Base-by-base conservation (phyloP, 2,329 filamentous ascomycete genomes). In the Penicillium sp. region DNA sequence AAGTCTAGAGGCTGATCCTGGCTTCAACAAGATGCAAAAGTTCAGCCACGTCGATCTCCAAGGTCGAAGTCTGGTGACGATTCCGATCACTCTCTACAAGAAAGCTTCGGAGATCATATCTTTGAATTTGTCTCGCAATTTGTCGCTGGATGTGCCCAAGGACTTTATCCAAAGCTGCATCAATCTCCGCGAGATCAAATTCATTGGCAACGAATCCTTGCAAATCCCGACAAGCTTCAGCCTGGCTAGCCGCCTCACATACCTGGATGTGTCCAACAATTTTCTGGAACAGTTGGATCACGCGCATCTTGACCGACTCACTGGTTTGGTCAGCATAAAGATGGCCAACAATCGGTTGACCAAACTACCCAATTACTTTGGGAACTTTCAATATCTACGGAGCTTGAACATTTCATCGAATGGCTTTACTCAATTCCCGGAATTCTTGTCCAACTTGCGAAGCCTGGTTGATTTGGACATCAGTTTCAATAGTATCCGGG, bases 121-220 rank as follows among this genome's bases (percentile, higher is more conserved):
- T 0, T 75, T 98, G 26, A 96, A 98, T 57, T 72, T 98, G 7
- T 96, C 92, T 1, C 79, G 86, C 25, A 98, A 98, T 53, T 69
- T 96, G 30, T 92, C 88, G 0, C 73, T 98, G 17, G 87, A 95
- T 54, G 81, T 98, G 10, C 92, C 92, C 0, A 87, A 88, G 57
- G 92, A 98, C 63, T 98, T 98, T 59, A 89, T 98, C 38, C 87
- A 94, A 60, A 85, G 86, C 17, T 98, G 92, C 66, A 80, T 83
- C 51, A 88, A 90, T 56, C 71, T 98, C 13, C 80, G 90, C 34
- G 92, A 98, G 61, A 92, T 98, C 72, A 95, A 93, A 57, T 98
- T 84, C 64, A 88, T 85, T 52, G 90, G 88, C 58, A 96, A 96
- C 55, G 92, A 98, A 62, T 86, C 89, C 2, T 81, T 85, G 62